Conservation (phyloP, 2,329 filamentous ascomycete species). For the Clarireedia homoeocarpa region DNA sequence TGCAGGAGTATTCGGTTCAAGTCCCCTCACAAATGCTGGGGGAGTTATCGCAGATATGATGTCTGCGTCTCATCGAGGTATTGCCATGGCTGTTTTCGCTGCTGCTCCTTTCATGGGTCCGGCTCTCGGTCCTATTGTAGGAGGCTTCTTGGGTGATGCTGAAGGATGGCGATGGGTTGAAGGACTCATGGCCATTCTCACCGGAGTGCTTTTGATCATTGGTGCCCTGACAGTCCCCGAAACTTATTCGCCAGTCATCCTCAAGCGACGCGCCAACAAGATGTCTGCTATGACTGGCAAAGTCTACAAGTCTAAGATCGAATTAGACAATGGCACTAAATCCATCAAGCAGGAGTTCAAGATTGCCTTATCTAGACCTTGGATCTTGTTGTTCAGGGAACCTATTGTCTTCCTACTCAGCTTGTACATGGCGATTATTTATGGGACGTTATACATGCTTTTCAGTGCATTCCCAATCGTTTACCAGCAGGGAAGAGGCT, state of each 20-base stretch:
- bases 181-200: conserved; percentile 55
- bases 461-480: conserved; percentile 58
- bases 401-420: conserved; percentile 77
- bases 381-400: conserved; percentile 78
- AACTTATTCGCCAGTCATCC: conserved; percentile 56
- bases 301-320: conserved; percentile 62
- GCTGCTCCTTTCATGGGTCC: conserved; percentile 60
- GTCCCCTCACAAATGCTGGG: conserved; percentile 53
- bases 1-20: conserved; percentile 53
- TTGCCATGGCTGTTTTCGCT: conserved; percentile 55
- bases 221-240: conserved; percentile 46
- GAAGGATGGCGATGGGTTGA: conserved; percentile 71
- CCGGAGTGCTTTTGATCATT: conserved; percentile 55
- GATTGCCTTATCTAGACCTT: conserved; percentile 77
- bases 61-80: conserved; percentile 40
- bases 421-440: conserved; percentile 49
- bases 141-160: conserved; percentile 57
- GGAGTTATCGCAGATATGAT: conserved; percentile 57
- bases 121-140: conserved; percentile 55
- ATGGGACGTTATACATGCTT: conserved; percentile 47
- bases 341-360: conserved; percentile 54
- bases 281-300: conserved; percentile 49
- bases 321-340: conserved; percentile 53
- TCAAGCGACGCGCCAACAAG: conserved; percentile 62
- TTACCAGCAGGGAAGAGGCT: conserved; percentile 51